Evolutionary conservation across 129 eudicot species (phyloP).

Genomic region (Pittosporum tobira): DNA sequence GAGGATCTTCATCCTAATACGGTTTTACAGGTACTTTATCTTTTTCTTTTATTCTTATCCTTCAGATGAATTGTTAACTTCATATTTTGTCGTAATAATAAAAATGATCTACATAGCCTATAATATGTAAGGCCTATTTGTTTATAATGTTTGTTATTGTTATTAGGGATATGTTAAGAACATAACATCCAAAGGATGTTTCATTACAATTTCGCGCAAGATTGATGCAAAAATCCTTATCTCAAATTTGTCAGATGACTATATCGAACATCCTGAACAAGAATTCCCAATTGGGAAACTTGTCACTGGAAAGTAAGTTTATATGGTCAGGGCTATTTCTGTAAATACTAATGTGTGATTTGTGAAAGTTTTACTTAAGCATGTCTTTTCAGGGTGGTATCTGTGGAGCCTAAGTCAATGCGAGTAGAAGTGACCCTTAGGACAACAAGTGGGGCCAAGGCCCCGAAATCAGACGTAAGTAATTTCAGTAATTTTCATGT

Average conservation of each 20-base stretch:
- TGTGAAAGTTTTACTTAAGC: slow-evolving; percentile 13
- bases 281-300: slow-evolving; percentile 85
- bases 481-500: slow-evolving; percentile 31
- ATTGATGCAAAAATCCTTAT: slow-evolving; percentile 75
- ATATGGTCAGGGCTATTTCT: background rate
- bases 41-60: background rate
- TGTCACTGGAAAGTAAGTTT: slow-evolving; percentile 65
- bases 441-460: slow-evolving; percentile 30
- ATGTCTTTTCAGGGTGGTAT: slow-evolving; percentile 47
- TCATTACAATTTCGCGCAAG: slow-evolving; percentile 70
- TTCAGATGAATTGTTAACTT: background rate
- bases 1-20: slow-evolving; percentile 69
- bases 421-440: slow-evolving; percentile 76
- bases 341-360: background rate
- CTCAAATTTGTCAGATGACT: slow-evolving; percentile 74
- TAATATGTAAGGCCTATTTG: background rate
- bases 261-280: slow-evolving; percentile 55
- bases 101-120: background rate
- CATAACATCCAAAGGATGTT: slow-evolving; percentile 72
- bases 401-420: slow-evolving; percentile 80
- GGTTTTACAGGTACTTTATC: slow-evolving; percentile 50
- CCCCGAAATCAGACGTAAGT: slow-evolving; percentile 25
- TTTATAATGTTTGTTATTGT: background rate
- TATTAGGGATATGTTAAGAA: slow-evolving; percentile 81
- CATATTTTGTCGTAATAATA: background rate